Conservation (phyloP, 148 eudicot species). For the Rhododendron mucronatum region DNA sequence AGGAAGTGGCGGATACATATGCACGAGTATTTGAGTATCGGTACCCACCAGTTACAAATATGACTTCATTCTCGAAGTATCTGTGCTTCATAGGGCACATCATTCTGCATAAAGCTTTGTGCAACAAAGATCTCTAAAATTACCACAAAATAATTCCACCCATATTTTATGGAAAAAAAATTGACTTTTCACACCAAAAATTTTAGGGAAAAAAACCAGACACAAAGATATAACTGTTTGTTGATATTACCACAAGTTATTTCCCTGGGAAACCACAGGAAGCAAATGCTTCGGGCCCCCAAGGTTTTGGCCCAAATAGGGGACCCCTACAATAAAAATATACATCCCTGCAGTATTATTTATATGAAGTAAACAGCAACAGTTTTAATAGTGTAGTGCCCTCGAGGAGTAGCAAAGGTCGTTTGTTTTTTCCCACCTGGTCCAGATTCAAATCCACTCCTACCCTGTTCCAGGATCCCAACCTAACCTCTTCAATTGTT, state of each 20-base stretch:
- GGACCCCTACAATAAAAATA: neutral
- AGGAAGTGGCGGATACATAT: neutral
- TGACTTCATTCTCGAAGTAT: neutral
- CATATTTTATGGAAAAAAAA: neutral
- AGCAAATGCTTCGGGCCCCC: neutral
- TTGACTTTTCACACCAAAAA: neutral
- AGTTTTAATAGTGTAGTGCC: neutral
- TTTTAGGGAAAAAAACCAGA: neutral
- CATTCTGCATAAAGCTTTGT: neutral
- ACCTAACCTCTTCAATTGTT: neutral
- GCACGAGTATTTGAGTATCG: neutral
- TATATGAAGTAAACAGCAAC: neutral
- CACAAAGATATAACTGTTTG: neutral
- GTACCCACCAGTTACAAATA: neutral
- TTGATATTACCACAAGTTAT: neutral
- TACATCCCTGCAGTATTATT: neutral
- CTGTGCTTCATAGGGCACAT: neutral
- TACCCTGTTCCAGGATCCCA: neutral
- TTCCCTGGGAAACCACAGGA: neutral
- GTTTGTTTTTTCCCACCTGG: neutral
- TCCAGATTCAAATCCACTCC: neutral
- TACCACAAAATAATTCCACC: neutral
- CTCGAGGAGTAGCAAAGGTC: neutral
- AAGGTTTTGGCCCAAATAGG: neutral
- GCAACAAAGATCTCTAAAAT: neutral